These are phyloP conservation scores for Aspergillus bombycis DNA, from an alignment of 2,329 filamentous ascomycete genomes.

Conservation along the genomic window DNA sequence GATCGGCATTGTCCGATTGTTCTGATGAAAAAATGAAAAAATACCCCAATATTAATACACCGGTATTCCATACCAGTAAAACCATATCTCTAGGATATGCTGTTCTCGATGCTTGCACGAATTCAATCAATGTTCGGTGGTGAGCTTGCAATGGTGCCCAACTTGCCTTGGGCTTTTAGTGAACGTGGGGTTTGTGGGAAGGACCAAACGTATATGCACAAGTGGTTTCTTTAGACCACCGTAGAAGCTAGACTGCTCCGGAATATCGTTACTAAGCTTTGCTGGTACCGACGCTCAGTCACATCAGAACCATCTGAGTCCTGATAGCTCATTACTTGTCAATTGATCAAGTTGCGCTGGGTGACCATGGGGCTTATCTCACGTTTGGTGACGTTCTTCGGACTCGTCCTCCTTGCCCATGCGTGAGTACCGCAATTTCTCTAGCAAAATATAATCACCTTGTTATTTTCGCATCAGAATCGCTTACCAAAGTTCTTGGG, in stretches of 20 bases:
- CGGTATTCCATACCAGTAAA: background rate
- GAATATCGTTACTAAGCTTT: slow-evolving; percentile 1
- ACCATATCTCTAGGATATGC: background rate
- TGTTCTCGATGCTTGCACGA: background rate
- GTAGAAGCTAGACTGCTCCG: slow-evolving; percentile 11
- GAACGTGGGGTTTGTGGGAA: slow-evolving; percentile 7
- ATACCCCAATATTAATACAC: slow-evolving; percentile 20
- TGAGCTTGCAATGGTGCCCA: slow-evolving; percentile 3
- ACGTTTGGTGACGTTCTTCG: slow-evolving; percentile 70
- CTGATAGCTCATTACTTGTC: background rate
- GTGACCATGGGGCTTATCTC: slow-evolving; percentile 70
- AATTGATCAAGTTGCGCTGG: slow-evolving; percentile 4
- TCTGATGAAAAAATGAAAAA: slow-evolving; percentile 36
- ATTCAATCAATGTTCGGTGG: background rate
- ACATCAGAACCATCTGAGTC: background rate
- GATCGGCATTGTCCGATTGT: slow-evolving; percentile 27
- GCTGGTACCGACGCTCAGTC: slow-evolving; percentile 1
- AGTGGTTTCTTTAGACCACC: slow-evolving; percentile 3
- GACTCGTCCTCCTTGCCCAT: slow-evolving; percentile 78
- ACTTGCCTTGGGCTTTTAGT: background rate
- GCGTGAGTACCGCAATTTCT: slow-evolving; percentile 64
- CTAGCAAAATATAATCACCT: background rate
- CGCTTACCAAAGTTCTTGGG: background rate
- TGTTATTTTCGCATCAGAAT: background rate
- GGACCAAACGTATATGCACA: background rate